Evolutionary conservation across 257 asterid genomes (phyloP).

Genomic region (Eucommia ulmoides): DNA sequence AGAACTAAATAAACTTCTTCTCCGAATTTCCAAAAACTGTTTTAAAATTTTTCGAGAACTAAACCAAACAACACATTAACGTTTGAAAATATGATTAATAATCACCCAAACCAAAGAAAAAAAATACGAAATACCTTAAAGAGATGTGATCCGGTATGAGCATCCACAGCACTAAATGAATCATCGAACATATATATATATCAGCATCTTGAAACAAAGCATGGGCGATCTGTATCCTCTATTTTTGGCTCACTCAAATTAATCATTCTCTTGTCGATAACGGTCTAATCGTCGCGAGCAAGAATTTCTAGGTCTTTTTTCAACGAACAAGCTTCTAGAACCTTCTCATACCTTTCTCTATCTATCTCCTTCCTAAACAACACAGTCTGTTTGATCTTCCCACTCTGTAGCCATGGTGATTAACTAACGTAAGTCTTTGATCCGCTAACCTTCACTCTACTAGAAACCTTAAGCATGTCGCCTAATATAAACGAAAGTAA

Average conservation of each 20-base stretch:
- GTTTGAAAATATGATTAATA: too few species aligned
- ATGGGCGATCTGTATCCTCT: conserved; percentile 83
- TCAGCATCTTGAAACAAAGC: conserved; percentile 78
- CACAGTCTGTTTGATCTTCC: conserved; percentile 71
- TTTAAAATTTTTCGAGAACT: too few species aligned
- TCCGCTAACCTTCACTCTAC: conserved; percentile 41
- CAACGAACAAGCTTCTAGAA: conserved; percentile 64
- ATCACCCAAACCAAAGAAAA: too few species aligned
- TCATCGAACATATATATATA: conserved; percentile 75
- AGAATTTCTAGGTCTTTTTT: conserved; percentile 75
- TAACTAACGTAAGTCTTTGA: conserved; percentile 72
- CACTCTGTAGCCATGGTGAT: conserved; percentile 90
- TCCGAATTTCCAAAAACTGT: too few species aligned
- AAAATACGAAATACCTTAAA: conserved; percentile 33
- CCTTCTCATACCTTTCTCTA: conserved; percentile 39
- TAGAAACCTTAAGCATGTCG: conserved; percentile 68
- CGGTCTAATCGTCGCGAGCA: conserved; percentile 69
- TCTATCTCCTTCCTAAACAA: conserved; percentile 76
- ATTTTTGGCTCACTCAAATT: conserved; percentile 92
- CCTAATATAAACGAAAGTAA: conserved; percentile 67
- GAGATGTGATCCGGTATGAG: conserved; percentile 80
- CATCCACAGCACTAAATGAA: conserved; percentile 94
- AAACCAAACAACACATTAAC: too few species aligned
- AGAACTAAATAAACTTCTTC: too few species aligned
- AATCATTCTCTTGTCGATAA: conserved; percentile 84